Evolutionary conservation across 352 stramenopile genomes (phyloP).

Genomic region (Pythium myriotylum): DNA sequence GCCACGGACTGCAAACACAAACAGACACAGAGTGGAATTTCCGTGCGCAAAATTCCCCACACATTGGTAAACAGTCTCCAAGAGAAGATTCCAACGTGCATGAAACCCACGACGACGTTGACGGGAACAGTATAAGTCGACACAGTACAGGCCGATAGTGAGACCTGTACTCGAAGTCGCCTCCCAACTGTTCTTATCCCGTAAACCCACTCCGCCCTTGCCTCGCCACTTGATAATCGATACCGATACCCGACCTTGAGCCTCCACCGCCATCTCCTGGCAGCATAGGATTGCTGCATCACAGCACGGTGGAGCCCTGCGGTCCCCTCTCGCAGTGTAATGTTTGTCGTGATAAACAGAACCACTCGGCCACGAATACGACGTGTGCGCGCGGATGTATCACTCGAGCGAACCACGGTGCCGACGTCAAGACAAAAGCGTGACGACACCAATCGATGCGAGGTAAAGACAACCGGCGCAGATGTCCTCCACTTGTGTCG

Average conservation of each 20-base stretch:
- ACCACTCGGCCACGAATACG: constrained; percentile 11
- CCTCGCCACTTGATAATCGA: constrained; percentile 16
- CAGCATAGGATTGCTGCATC: neutral
- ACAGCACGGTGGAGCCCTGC: neutral
- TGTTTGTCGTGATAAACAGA: constrained; percentile 13
- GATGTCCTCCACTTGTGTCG: constrained; percentile 17
- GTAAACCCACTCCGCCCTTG: constrained; percentile 9
- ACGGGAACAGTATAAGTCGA: constrained; percentile 7
- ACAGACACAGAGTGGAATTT: constrained; percentile 10
- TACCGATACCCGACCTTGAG: constrained; percentile 2
- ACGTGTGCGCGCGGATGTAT: neutral
- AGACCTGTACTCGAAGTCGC: neutral
- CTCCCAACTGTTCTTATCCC: neutral
- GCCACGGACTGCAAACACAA: constrained; percentile 14
- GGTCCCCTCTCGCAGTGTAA: constrained; percentile 6
- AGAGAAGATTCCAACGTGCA: neutral
- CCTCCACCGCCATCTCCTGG: neutral
- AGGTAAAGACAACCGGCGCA: too few species aligned
- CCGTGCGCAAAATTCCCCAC: constrained; percentile 6
- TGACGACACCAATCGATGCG: neutral
- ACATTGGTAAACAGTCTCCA: neutral
- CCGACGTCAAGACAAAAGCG: constrained; percentile 2
- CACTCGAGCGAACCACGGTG: neutral
- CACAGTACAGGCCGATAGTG: constrained; percentile 18
- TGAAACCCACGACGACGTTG: constrained; percentile 4